Evolutionary conservation across 1,139 yeast species (phyloP), one percentile per base, ranked within the genome.

Genomic region (Lodderomyces beijingensis): DNA sequence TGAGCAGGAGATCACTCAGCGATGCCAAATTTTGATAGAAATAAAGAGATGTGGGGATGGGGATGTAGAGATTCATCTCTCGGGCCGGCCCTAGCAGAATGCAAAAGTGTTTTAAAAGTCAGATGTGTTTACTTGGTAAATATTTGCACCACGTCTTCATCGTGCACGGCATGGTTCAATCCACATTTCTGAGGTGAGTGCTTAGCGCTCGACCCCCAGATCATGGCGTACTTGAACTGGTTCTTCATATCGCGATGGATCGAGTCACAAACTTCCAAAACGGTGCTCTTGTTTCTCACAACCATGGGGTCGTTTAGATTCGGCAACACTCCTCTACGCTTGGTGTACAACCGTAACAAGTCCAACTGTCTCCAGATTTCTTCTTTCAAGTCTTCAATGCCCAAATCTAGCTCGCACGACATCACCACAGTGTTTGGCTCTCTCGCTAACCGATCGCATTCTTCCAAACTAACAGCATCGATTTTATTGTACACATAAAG

Each of bases 111-210:
- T 19, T n/a, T 19, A 19, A 19, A 8, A 19, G n/a, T 8, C 22
- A 9, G n/a, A 8, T 19, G 22, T 19, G 10, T 19, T 31, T 62
- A 80, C 57, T 88, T 91, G 17, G 96, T 79, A 34, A 89, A 86
- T 38, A 91, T 78, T 38, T 93, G 83, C 10, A 91, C 89, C 18
- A 91, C 98, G 55, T 91, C 98, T 51, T 89, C 97, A 51, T 91
- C 98, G 44, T 85, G 79, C 12, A 91, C 80, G 28, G 69, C 69
- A 55, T 91, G 98, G 41, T 58, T 74, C 39, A 91, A 65, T 1
- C 98, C 97, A 66, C 97, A 89, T 53, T 88, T 88, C 53, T 91
- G 98, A 2, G 98, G 98, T 27, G 93, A 85, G 53, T 88, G 96
- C 56, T 91, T 91, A 5, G 96, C 85, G 33, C 94, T 82, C 1